These are phyloP conservation scores for Dryadomyces quercus-mongolicae DNA, from an alignment of 2,329 filamentous ascomycete genomes.

Conservation along the genomic window DNA sequence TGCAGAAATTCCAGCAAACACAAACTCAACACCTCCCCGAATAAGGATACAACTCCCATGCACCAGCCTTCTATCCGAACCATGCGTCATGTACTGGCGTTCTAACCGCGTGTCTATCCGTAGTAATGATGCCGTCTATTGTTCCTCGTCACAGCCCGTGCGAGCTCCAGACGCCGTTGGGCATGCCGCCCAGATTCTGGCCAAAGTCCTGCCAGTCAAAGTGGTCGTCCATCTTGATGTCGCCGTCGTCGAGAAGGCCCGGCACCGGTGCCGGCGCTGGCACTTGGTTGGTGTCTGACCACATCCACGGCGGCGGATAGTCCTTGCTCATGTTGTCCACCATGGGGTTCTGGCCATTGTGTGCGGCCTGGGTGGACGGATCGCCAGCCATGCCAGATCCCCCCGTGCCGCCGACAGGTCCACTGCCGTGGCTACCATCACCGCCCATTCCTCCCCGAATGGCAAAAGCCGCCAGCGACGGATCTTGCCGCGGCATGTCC, in stretches of 20 bases:
- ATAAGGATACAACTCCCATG: neutral
- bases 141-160: conserved; percentile 8
- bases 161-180: conserved; percentile 15
- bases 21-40: neutral
- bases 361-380: neutral
- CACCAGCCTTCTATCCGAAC: neutral
- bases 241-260: conserved; percentile 15
- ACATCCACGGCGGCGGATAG: conserved; percentile 43
- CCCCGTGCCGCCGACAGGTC: neutral
- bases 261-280: neutral
- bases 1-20: too few species aligned
- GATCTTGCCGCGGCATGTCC: conserved; percentile 13
- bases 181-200: conserved; percentile 19
- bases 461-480: conserved; percentile 7
- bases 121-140: neutral
- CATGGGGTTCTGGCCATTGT: conserved; percentile 8
- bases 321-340: conserved; percentile 30
- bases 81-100: neutral
- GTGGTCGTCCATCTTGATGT: conserved; percentile 24
- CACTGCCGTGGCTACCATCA: neutral
- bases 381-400: neutral
- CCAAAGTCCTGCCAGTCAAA: conserved; percentile 26
- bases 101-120: neutral
- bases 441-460: neutral
- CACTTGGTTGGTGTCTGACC: conserved; percentile 24